Conservation (phyloP, 192 early-diverging fungal species). For the Backusella luteola region DNA sequence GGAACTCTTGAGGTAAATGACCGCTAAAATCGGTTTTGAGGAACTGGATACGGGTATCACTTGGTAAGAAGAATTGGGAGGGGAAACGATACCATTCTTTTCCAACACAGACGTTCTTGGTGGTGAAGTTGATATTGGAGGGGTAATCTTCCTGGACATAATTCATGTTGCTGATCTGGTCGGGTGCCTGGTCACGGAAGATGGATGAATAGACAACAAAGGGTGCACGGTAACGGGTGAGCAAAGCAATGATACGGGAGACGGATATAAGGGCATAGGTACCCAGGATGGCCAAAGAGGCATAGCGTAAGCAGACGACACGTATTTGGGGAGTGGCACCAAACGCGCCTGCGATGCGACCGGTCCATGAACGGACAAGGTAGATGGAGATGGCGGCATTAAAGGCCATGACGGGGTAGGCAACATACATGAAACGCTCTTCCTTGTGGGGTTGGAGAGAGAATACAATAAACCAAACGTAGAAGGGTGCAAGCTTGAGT, state of each 20-base stretch:
- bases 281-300: slow-evolving; percentile 45
- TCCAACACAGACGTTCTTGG: slow-evolving; percentile 74
- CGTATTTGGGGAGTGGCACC: slow-evolving; percentile 25
- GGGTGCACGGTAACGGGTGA: slow-evolving; percentile 76
- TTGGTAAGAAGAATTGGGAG: slow-evolving; percentile 86
- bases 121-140: slow-evolving; percentile 9
- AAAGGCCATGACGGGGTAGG: slow-evolving; percentile 85
- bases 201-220: slow-evolving; percentile 52
- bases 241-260: slow-evolving; percentile 67
- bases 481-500: slow-evolving; percentile 66
- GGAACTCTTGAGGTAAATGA: slow-evolving; percentile 81
- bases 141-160: slow-evolving; percentile 28
- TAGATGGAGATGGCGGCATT: slow-evolving; percentile 69
- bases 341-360: slow-evolving; percentile 31
- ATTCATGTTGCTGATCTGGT: slow-evolving; percentile 24
- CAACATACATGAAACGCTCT: slow-evolving; percentile 91
- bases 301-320: slow-evolving; percentile 13
- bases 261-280: slow-evolving; percentile 55
- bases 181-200: slow-evolving; percentile 25
- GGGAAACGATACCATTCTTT: slow-evolving; percentile 97
- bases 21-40: slow-evolving; percentile 72
- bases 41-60: slow-evolving; percentile 66
- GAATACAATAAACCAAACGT: slow-evolving; percentile 76
- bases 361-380: slow-evolving; percentile 46
- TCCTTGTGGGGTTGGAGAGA: slow-evolving; percentile 95